These are phyloP conservation scores for Buxus sempervirens DNA, from an alignment of 164 flowering plant species.

Conservation along the genomic window DNA sequence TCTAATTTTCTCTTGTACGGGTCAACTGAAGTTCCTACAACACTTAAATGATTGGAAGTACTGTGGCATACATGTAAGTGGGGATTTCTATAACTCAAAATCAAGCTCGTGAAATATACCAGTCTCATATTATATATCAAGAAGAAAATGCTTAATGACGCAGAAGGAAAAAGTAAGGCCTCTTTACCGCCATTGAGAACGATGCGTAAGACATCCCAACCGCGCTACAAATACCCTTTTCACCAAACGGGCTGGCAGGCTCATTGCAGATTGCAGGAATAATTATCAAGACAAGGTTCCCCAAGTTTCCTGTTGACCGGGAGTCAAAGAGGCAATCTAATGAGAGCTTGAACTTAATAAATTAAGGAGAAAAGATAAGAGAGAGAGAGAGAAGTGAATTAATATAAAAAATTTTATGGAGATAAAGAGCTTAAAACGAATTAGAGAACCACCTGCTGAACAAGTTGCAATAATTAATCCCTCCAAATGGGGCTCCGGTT, in stretches of 20 bases:
- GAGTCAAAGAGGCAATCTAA: background rate
- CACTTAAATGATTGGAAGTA: too few species aligned
- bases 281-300: conserved; percentile 38
- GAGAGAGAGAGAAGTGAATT: too few species aligned
- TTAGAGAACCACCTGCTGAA: conserved; percentile 56
- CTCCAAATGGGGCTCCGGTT: conserved; percentile 63
- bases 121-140: too few species aligned
- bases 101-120: too few species aligned
- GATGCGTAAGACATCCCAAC: conserved; percentile 42
- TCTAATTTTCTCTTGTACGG: too few species aligned
- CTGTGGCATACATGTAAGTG: too few species aligned
- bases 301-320: conserved; percentile 35
- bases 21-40: too few species aligned
- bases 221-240: conserved; percentile 23
- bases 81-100: too few species aligned
- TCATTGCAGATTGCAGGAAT: conserved; percentile 44
- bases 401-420: background rate
- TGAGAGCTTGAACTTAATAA: background rate
- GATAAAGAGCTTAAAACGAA: background rate
- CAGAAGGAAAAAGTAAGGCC: background rate
- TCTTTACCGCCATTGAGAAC: conserved; percentile 89
- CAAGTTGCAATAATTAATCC: conserved; percentile 78
- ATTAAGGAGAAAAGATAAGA: too few species aligned
- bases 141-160: background rate
- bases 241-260: conserved; percentile 46